phyloP scores from a whole-genome alignment of 1,139 yeast genomes.

The Blastobotrys arbuscula region DNA sequence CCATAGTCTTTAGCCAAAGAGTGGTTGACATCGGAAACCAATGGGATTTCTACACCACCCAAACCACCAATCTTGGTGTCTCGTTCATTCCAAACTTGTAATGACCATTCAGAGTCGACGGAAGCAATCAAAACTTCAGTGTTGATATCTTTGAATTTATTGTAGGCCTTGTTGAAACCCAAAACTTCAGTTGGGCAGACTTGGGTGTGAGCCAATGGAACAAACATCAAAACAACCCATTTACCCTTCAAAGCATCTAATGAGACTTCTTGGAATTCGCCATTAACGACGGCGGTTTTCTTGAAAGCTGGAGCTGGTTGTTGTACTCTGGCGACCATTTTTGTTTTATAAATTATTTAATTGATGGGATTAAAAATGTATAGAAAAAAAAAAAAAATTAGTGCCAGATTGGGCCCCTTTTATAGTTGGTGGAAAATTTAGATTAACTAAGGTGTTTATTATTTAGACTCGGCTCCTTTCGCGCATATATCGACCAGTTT shows the following conservation, averaged over 20 bases:
- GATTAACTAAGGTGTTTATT: neutral
- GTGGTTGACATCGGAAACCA: conserved; percentile 96
- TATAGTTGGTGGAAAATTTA: neutral
- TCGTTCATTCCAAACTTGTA: conserved; percentile 96
- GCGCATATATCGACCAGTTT: neutral
- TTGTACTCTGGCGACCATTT: conserved; percentile 85
- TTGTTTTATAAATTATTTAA: conserved; percentile 18
- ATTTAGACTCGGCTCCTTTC: neutral
- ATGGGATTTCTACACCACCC: conserved; percentile 90
- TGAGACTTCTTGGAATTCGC: conserved; percentile 88
- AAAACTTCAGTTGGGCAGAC: conserved; percentile 99
- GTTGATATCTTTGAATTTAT: conserved; percentile 81
- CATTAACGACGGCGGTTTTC: conserved; percentile 96
- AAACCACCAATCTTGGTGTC: conserved; percentile 98
- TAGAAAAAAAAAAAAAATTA: conserved; percentile 3
- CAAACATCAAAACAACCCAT: conserved; percentile 94
- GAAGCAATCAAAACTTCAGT: conserved; percentile 92
- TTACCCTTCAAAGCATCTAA: conserved; percentile 95
- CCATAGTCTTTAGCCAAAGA: conserved; percentile 91
- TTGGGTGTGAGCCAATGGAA: conserved; percentile 93
- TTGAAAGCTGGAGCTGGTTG: conserved; percentile 94
- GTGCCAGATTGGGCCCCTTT: neutral
- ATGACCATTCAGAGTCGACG: conserved; percentile 95
- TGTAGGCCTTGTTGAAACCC: conserved; percentile 94
- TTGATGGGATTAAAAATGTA: neutral